phyloP scores from a whole-genome alignment of 495 filamentous ascomycete genomes.

The Podospora pseudopauciseta region DNA sequence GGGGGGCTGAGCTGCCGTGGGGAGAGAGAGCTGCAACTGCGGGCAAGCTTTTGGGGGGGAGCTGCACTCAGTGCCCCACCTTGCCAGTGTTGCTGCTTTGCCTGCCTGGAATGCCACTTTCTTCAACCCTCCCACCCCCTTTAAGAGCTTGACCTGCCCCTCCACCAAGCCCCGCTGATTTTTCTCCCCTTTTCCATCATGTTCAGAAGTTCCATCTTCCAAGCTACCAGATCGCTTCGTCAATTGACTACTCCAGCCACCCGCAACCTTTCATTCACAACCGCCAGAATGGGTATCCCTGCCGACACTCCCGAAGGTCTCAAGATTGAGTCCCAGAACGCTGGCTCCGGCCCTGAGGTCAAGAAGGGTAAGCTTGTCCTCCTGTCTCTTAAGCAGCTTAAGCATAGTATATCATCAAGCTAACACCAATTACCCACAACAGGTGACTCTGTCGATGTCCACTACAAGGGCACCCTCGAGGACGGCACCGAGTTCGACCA shows the following conservation, averaged over 20 bases:
- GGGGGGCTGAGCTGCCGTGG: not conserved
- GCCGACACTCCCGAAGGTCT: conserved; percentile 24
- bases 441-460: conserved; percentile 33
- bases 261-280: not conserved
- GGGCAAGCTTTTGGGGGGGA: not conserved
- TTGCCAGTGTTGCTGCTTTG: not conserved
- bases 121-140: conserved; percentile 2
- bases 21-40: not conserved
- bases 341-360: conserved; percentile 31
- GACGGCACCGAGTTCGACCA: conserved; percentile 36
- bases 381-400: not conserved
- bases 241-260: conserved; percentile 15
- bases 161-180: conserved; percentile 10
- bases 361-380: conserved; percentile 27
- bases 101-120: not conserved
- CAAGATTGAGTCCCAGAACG: conserved; percentile 23
- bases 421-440: conserved; percentile 1
- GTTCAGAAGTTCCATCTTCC: conserved; percentile 6
- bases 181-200: conserved; percentile 8
- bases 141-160: conserved; percentile 9
- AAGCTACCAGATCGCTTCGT: conserved; percentile 11
- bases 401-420: not conserved
- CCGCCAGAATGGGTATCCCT: conserved; percentile 32
- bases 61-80: not conserved
- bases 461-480: conserved; percentile 34